These are phyloP conservation scores for Moesziomyces aphidis DNA, from an alignment of 1,284 basidiomycete species.

Conservation along the genomic window DNA sequence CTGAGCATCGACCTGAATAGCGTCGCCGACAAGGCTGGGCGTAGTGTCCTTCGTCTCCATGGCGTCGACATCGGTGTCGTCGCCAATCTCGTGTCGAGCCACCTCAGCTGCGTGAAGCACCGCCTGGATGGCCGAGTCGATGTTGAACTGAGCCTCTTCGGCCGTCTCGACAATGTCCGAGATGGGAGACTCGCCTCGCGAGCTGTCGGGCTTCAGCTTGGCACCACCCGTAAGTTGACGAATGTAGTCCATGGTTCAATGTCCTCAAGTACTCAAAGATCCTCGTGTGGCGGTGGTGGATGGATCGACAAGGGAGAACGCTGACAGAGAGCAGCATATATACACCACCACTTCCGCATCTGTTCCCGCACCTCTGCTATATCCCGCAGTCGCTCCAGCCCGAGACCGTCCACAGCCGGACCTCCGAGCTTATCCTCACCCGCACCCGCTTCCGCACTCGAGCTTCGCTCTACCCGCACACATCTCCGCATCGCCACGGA, in stretches of 20 bases:
- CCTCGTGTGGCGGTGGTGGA: not conserved
- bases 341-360: not conserved
- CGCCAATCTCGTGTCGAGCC: not conserved
- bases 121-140: conserved; percentile 1
- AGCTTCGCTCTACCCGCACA: not conserved
- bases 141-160: not conserved
- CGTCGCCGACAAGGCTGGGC: no score
- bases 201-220: not conserved
- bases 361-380: not conserved
- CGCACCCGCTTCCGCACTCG: conserved; percentile 3
- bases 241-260: conserved; percentile 2
- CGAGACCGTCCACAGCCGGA: no score
- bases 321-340: conserved; percentile 1
- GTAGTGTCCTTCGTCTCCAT: no score
- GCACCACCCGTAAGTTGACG: not conserved
- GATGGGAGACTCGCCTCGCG: conserved; percentile 11
- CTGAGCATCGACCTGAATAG: no score
- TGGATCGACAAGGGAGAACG: not conserved
- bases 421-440: not conserved
- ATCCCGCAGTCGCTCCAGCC: not conserved
- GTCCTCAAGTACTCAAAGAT: not conserved
- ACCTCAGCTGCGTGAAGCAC: conserved; percentile 5
- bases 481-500: no score
- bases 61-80: no score
- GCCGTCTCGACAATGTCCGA: conserved; percentile 25